Evolutionary conservation across 176 grass and related monocot species (phyloP).

Genomic region (Elymus sibiricus): DNA sequence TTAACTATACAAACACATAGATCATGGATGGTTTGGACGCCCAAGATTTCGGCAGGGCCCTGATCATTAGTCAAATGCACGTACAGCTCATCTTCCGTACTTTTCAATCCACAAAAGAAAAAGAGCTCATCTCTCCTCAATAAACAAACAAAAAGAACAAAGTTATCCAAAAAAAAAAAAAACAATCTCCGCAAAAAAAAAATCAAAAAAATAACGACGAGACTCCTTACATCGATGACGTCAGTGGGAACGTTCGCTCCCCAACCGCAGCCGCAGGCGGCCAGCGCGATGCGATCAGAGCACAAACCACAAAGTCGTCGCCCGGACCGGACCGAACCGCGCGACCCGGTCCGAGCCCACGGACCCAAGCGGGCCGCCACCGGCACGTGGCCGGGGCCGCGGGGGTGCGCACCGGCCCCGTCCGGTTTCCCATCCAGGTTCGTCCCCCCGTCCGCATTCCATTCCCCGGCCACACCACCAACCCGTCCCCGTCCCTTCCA

Average conservation of each 20-base stretch:
- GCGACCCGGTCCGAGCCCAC: not conserved
- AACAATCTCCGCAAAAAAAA: not conserved
- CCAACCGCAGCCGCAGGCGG: not conserved
- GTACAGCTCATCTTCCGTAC: not conserved
- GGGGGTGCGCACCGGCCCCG: not conserved
- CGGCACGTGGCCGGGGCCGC: not conserved
- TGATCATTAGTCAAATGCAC: not conserved
- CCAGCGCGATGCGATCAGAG: not conserved
- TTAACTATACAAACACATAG: not conserved
- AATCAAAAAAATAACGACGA: not conserved
- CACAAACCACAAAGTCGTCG: not conserved
- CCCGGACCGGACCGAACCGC: not conserved
- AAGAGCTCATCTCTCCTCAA: not conserved
- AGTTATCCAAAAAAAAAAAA: too few relatives aligned
- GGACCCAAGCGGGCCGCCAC: not conserved
- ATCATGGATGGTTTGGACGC: not conserved
- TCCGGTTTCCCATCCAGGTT: constrained; percentile 56
- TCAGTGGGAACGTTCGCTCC: not conserved
- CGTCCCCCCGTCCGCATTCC: constrained; percentile 31
- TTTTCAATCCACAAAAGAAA: not conserved
- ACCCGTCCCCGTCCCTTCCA: constrained; percentile 5
- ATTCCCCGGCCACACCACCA: constrained; percentile 7
- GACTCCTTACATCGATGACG: not conserved
- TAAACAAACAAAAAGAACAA: not conserved
- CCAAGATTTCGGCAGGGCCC: too few relatives aligned